Base-by-base conservation (phyloP, 495 filamentous ascomycete species). In the Penicillium waksmanii region DNA sequence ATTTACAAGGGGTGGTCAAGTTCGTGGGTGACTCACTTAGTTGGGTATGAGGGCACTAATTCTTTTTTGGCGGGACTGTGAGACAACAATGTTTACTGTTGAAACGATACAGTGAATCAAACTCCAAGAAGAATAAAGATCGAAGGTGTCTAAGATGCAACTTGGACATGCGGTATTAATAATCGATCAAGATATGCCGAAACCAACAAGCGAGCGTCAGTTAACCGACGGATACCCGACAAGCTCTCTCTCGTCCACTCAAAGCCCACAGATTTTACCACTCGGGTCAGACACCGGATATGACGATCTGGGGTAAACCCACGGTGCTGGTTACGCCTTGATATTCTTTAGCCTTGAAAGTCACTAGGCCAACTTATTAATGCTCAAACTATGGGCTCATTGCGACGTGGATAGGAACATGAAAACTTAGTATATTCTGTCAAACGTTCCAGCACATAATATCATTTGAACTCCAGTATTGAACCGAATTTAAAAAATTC, bases 181-280 rank as follows among this genome's bases (percentile, higher is more conserved):
- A 61, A 58, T 69, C 46, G 57, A 53, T 57, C 25, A 53, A 23
- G 46, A 69, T 62, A 53, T 69, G 64, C 66, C 66, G 64, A 65
- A 27, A 53, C 18, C 38, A 23, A 63, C 53, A 63, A 66, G 64
- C 66, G 66, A 53, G 18, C 12, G 1, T 46, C 27, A 12, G n/a
- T 55, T 66, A 69, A 59, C 66, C 66, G 66, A 67, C 21, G 40
- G 43, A 42, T 64, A 58, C 46, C 64, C 61, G 66, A 48, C 7
- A 54, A 44, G 36, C 57, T 57, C 47, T 52, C 31, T 18, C 10
- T 34, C 13, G 23, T 25, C 55, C 53, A 52, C 58, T 49, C 62
- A 52, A 25, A 15, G 17, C 36, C 21, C 38, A 17, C n/a, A 19
- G 19, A 35, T 9, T 13, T 19, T 27, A 57, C 42, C n/a, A 47